Percentiles rank a stretch among this genome's conserved stretches.
Conservation (phyloP, 331 rosid genomes). For the Quercus lobata region DNA sequence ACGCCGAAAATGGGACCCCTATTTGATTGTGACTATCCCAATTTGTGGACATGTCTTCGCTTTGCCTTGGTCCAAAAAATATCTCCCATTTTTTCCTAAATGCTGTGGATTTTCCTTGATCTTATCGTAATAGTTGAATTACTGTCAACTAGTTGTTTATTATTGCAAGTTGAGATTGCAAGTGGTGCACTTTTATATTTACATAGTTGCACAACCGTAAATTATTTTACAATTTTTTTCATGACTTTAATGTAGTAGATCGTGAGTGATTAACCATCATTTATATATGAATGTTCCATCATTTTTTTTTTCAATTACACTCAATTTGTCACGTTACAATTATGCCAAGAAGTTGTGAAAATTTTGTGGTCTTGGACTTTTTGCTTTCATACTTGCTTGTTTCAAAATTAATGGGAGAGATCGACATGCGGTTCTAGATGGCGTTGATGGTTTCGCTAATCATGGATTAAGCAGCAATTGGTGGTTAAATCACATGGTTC, state of each 20-base stretch:
- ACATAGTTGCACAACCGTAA: rapidly evolving
- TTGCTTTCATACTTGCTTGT: no score
- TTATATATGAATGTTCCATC: rapidly evolving
- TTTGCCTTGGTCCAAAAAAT: background rate
- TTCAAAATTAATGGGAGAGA: no score
- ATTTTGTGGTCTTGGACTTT: no score
- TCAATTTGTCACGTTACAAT: no score
- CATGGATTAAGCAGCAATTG: no score
- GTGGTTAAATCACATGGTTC: no score
- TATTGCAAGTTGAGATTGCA: background rate
- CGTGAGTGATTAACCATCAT: rapidly evolving
- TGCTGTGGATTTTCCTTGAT: background rate
- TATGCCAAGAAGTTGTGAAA: no score
- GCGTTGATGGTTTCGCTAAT: no score
- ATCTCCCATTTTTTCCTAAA: background rate
- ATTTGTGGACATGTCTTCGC: background rate
- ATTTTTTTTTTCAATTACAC: no score
- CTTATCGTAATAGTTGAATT: background rate
- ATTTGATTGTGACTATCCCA: background rate
- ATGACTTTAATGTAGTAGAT: rapidly evolving
- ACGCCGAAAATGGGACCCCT: constrained; percentile 5
- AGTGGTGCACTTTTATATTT: background rate
- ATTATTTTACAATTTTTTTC: no score
- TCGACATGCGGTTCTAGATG: no score
- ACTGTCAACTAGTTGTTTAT: background rate